These are phyloP conservation scores for Spathaspora girioi DNA, from an alignment of 805 yeast species.

Conservation along the genomic window DNA sequence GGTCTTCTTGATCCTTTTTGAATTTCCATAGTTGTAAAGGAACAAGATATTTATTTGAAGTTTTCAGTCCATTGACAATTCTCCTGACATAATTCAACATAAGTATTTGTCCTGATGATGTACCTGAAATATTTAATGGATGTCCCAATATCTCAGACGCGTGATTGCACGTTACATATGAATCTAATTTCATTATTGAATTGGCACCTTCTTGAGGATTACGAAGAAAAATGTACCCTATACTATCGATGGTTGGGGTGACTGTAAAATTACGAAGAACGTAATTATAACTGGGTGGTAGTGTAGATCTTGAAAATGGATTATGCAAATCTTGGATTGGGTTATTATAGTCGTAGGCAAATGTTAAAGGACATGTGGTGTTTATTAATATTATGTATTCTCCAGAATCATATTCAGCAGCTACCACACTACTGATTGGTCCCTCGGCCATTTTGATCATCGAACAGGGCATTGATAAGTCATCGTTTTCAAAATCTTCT, in stretches of 20 bases:
- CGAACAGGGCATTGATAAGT: conserved; percentile 28
- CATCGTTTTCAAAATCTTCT: conserved; percentile 6
- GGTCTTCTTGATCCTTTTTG: conserved; percentile 6
- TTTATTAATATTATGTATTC: conserved; percentile 24
- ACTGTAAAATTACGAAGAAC: conserved; percentile 22
- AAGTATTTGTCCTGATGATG: conserved; percentile 32
- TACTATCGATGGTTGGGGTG: conserved; percentile 25
- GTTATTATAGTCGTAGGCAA: conserved; percentile 23
- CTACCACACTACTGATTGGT: conserved; percentile 23
- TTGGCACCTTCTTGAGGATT: conserved; percentile 33
- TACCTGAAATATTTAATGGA: conserved; percentile 33
- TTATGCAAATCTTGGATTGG: conserved; percentile 22
- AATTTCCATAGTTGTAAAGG: conserved; percentile 38
- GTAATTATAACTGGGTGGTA: conserved; percentile 28
- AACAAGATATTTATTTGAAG: conserved; percentile 35
- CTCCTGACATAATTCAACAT: conserved; percentile 37
- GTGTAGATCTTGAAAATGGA: conserved; percentile 19
- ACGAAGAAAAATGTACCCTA: conserved; percentile 25
- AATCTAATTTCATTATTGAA: conserved; percentile 27
- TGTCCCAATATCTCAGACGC: conserved; percentile 32
- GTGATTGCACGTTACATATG: conserved; percentile 24
- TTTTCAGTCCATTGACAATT: conserved; percentile 29
- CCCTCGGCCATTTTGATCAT: conserved; percentile 28
- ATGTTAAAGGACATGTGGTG: conserved; percentile 24
- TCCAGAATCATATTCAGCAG: conserved; percentile 18